Percentiles rank a stretch among this genome's conserved stretches.
Conservation (phyloP, 2,329 filamentous ascomycete species). For the Colletotrichum incanum region DNA sequence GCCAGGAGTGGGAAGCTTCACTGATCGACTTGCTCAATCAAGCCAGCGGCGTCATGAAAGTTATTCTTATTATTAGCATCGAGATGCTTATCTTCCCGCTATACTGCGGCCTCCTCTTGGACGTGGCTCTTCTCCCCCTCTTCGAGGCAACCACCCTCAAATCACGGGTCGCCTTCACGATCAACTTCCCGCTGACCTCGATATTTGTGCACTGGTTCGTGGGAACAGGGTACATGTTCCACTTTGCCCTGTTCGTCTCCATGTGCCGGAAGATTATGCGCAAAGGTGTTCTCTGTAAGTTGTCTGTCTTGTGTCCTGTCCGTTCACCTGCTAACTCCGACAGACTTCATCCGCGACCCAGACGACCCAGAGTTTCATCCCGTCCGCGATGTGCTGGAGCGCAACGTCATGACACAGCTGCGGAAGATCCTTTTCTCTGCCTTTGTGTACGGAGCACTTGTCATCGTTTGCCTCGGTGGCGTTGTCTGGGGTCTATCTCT, state of each 20-base stretch:
- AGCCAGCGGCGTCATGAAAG: slow-evolving; percentile 96
- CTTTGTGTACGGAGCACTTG: slow-evolving; percentile 92
- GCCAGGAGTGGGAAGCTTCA: slow-evolving; percentile 80
- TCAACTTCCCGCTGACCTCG: slow-evolving; percentile 86
- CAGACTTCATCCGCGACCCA: slow-evolving; percentile 96
- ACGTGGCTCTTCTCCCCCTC: slow-evolving; percentile 88
- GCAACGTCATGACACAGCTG: slow-evolving; percentile 91
- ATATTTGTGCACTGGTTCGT: slow-evolving; percentile 99
- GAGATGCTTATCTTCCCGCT: slow-evolving; percentile 98
- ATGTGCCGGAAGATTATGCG: slow-evolving; percentile 99
- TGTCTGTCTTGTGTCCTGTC: background rate
- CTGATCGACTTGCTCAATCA: slow-evolving; percentile 89
- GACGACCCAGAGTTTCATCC: slow-evolving; percentile 99
- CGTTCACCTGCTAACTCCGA: slow-evolving; percentile 49
- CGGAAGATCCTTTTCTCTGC: slow-evolving; percentile 97
- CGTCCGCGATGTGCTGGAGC: slow-evolving; percentile 94
- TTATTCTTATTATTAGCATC: slow-evolving; percentile 98
- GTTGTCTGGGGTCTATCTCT: slow-evolving; percentile 93
- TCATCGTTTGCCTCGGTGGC: slow-evolving; percentile 93
- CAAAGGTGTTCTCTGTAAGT: slow-evolving; percentile 90
- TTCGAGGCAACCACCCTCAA: slow-evolving; percentile 86
- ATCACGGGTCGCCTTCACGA: slow-evolving; percentile 84
- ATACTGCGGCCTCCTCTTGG: slow-evolving; percentile 93
- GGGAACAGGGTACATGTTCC: slow-evolving; percentile 99
- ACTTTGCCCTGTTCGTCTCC: slow-evolving; percentile 97